Conservation (phyloP, 495 filamentous ascomycete genomes). For the Aspergillus asperescens region DNA sequence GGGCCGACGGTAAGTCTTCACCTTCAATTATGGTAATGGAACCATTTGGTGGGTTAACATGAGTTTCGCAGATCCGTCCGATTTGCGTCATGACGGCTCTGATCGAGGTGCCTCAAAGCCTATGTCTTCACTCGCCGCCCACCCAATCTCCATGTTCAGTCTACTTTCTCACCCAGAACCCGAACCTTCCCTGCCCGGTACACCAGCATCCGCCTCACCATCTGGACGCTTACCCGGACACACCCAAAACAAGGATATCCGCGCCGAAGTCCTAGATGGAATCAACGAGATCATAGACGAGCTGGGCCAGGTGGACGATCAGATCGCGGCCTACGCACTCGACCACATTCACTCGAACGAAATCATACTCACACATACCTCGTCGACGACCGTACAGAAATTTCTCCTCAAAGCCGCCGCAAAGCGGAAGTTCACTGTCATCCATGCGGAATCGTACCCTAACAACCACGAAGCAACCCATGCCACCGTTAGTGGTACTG, state of each 20-base stretch:
- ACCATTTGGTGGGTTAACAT: background rate
- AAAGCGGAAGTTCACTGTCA: constrained; percentile 82
- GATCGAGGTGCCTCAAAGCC: constrained; percentile 46
- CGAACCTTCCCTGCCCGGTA: constrained; percentile 41
- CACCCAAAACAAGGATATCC: constrained; percentile 54
- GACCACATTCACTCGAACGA: constrained; percentile 89
- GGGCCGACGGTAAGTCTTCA: constrained; percentile 31
- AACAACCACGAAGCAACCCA: constrained; percentile 61
- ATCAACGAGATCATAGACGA: constrained; percentile 91
- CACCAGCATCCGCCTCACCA: constrained; percentile 40
- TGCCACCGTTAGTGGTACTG: constrained; percentile 51
- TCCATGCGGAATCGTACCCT: constrained; percentile 68
- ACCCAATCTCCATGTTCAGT: constrained; percentile 73
- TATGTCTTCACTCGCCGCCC: constrained; percentile 50
- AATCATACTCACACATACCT: constrained; percentile 77
- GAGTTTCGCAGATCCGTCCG: constrained; percentile 29
- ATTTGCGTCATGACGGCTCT: constrained; percentile 32
- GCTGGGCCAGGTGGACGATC: constrained; percentile 78
- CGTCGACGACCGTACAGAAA: constrained; percentile 74
- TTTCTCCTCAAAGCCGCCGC: constrained; percentile 78
- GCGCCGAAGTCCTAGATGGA: constrained; percentile 82
- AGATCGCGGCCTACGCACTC: constrained; percentile 77
- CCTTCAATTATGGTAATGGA: background rate
- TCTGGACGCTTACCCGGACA: constrained; percentile 32
- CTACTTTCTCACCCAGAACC: constrained; percentile 61